Conservation (phyloP, 371 early-diverging fungal species). For the Rhizomucor pusillus region DNA sequence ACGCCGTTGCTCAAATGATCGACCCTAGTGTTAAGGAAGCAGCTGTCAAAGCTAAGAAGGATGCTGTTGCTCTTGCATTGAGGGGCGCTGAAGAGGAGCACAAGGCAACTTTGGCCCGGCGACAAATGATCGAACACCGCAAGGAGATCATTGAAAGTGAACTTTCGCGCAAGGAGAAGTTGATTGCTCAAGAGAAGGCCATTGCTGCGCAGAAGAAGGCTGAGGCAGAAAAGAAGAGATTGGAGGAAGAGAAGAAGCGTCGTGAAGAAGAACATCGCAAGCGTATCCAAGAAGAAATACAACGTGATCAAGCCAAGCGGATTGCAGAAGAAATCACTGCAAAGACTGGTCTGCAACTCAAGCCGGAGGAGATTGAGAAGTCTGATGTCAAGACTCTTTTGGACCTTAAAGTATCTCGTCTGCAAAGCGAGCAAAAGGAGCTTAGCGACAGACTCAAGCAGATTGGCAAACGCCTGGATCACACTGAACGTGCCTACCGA, state of each 20-base stretch:
- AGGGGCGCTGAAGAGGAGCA: constrained; percentile 81
- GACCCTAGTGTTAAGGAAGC: constrained; percentile 73
- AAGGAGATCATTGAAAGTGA: constrained; percentile 89
- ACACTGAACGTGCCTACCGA: constrained; percentile 96
- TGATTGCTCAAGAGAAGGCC: constrained; percentile 74
- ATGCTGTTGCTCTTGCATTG: constrained; percentile 64
- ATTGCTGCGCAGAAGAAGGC: constrained; percentile 75
- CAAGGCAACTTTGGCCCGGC: constrained; percentile 71
- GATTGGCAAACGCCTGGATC: constrained; percentile 82
- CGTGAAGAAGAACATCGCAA: constrained; percentile 84
- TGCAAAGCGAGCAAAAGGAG: constrained; percentile 89
- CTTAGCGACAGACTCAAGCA: constrained; percentile 70
- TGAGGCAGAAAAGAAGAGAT: constrained; percentile 82
- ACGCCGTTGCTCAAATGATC: constrained; percentile 82
- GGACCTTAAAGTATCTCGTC: constrained; percentile 85
- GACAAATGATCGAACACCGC: constrained; percentile 86
- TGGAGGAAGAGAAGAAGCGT: constrained; percentile 80
- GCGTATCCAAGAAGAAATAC: constrained; percentile 77
- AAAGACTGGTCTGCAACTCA: constrained; percentile 80
- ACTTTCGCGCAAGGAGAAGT: constrained; percentile 74
- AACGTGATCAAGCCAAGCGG: constrained; percentile 83
- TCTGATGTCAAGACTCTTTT: constrained; percentile 81
- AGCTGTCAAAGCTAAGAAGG: constrained; percentile 61
- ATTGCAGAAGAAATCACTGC: constrained; percentile 82
- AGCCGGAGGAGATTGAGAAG: constrained; percentile 81